These are phyloP conservation scores for Rubus parviflorus DNA, from an alignment of 306 rosid genomes.

Conservation along the genomic window DNA sequence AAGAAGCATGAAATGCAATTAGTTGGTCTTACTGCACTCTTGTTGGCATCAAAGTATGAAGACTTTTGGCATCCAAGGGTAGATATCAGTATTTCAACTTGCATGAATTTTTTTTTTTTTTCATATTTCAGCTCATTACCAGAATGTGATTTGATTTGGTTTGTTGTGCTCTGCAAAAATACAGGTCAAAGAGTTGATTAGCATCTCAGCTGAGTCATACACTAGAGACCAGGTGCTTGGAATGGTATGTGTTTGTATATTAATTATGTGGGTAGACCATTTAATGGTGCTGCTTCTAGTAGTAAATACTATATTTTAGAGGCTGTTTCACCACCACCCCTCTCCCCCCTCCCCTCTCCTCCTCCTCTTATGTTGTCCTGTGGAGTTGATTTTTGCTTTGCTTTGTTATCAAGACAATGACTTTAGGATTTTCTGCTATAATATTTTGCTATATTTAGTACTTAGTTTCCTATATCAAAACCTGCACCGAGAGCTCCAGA, in stretches of 20 bases:
- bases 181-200: conserved; percentile 70
- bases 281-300: too few species aligned
- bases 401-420: too few species aligned
- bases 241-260: conserved; percentile 50
- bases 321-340: too few species aligned
- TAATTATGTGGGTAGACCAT: neutral
- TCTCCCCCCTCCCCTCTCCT: too few species aligned
- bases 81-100: conserved; percentile 13
- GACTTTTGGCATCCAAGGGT: conserved; percentile 97
- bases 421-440: too few species aligned
- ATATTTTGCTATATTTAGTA: too few species aligned
- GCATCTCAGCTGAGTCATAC: conserved; percentile 84
- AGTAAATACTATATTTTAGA: too few species aligned
- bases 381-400: neutral
- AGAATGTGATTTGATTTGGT: conserved; percentile 16
- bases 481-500: too few species aligned
- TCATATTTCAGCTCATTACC: conserved; percentile 2
- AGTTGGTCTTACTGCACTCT: conserved; percentile 88
- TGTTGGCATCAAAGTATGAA: conserved; percentile 90
- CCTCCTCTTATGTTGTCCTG: too few species aligned
- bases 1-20: conserved; percentile 75
- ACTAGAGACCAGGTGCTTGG: conserved; percentile 80
- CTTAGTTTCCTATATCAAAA: too few species aligned
- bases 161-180: conserved; percentile 21
- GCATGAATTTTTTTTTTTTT: neutral